phyloP scores from a whole-genome alignment of 2,329 filamentous ascomycete genomes.

The Fusarium aywerte region DNA sequence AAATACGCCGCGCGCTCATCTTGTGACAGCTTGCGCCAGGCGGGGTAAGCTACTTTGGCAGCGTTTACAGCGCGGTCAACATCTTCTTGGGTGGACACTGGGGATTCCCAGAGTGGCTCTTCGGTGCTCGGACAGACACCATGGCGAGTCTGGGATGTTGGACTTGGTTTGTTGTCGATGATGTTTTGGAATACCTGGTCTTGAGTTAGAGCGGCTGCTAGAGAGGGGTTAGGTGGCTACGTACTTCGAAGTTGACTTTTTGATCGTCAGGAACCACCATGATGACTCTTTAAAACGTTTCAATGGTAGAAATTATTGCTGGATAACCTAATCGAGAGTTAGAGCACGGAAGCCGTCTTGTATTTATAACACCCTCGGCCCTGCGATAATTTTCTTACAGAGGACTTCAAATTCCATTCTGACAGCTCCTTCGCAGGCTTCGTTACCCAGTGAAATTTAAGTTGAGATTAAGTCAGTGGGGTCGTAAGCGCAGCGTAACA shows the following conservation, averaged over 20 bases:
- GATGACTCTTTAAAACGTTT: neutral
- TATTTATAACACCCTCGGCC: neutral
- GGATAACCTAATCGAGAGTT: fast-evolving
- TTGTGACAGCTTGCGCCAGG: conserved; percentile 45
- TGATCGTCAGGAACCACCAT: neutral
- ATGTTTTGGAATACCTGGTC: conserved; percentile 47
- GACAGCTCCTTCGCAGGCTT: no score
- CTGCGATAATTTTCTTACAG: neutral
- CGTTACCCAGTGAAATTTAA: no score
- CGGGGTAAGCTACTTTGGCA: conserved; percentile 45
- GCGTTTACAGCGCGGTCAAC: conserved; percentile 47
- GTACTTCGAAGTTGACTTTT: conserved; percentile 5
- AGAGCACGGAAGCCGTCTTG: no score
- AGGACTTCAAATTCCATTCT: no score
- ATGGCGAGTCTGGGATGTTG: conserved; percentile 33
- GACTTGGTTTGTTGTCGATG: conserved; percentile 42
- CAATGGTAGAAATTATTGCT: no score
- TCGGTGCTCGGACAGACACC: conserved; percentile 48
- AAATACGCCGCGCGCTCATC: conserved; percentile 44
- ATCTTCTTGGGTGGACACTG: conserved; percentile 45
- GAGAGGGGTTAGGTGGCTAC: fast-evolving
- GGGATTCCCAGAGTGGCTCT: conserved; percentile 48
- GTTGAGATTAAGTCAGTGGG: no score
- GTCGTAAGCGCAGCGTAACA: neutral
- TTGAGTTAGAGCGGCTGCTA: fast-evolving